Percentiles rank a stretch among this genome's conserved stretches.
Evolutionary conservation across 768 basidiomycete genomes (phyloP).

Genomic region (Agaricus subrufescens): DNA sequence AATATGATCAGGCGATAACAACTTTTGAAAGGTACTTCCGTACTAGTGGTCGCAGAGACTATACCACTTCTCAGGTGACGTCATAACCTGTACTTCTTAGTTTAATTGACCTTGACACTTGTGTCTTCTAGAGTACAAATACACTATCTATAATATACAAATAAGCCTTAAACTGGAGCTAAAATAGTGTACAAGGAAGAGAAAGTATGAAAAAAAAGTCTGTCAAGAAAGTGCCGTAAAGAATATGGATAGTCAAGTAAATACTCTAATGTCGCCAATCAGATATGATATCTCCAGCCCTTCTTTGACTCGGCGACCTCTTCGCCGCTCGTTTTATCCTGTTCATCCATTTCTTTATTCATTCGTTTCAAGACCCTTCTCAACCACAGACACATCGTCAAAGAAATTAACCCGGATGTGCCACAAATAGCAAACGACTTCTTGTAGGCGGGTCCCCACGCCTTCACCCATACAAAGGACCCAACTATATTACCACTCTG

Average conservation of each 20-base stretch:
- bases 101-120: too few relatives aligned
- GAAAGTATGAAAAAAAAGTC: too few relatives aligned
- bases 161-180: too few relatives aligned
- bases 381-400: constrained; percentile 47
- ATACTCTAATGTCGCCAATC: not conserved
- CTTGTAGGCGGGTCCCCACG: constrained; percentile 68
- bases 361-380: constrained; percentile 35
- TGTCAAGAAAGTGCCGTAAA: too few relatives aligned
- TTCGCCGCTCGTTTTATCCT: constrained; percentile 28
- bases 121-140: too few relatives aligned
- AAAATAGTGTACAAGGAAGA: too few relatives aligned
- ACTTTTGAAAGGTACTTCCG: too few relatives aligned
- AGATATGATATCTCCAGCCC: constrained; percentile 2
- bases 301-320: constrained; percentile 25
- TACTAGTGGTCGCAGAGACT: too few relatives aligned
- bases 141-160: too few relatives aligned
- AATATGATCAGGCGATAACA: not conserved
- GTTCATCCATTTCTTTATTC: constrained; percentile 34
- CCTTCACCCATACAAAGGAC: constrained; percentile 68
- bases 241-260: too few relatives aligned
- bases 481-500: constrained; percentile 83
- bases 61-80: too few relatives aligned
- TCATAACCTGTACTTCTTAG: too few relatives aligned
- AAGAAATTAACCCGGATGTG: constrained; percentile 42
- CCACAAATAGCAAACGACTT: constrained; percentile 74